Base-by-base conservation (phyloP, 2,329 filamentous ascomycete species). In the Aspergillus alliaceus region DNA sequence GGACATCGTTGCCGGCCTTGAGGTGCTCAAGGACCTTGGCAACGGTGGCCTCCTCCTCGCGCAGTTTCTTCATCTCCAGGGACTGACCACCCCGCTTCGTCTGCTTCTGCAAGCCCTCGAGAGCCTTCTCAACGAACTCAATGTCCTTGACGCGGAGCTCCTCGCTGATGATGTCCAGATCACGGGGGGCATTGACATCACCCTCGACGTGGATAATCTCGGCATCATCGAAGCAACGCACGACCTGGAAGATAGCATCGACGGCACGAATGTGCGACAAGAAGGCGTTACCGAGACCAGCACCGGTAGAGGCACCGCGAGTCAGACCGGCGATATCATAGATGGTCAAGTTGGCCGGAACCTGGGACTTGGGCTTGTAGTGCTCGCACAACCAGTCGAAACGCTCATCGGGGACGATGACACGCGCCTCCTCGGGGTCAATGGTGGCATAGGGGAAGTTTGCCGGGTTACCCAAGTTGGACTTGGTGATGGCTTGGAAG, bases 401-500 rank as follows among this genome's bases (percentile, higher is more conserved):
- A 61, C 95, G 90, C 62, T 90, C 91, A 80, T 99, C 95, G 47
- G 95, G 96, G 32, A 99, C 95, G 69, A 99, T 87, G 78, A 99
- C 95, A 69, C 93, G 91, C 63, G 95, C 91, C 82, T 99, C 95
- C 82, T 99, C 96, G 48, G 95, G 95, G 68, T 99, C 93, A 78
- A 99, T 99, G 71, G 95, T 99, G 74, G 95, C 95, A 83, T 96
- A 99, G 55, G 95, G 95, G 76, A 98, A 99, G 82, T 99, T 99
- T 82, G 95, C 95, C 70, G 96, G 96, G 82, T 98, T 99, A 80
- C 96, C 95, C 72, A 99, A 88, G 65, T 87, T 87, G 79, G 90
- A 96, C 84, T 97, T 98, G 75, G 95, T 99, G 80, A 99, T 97
- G 75, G 95, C 92, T 84, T 99, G 96, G 86, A 99, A 99, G 71